Percentiles rank a stretch among this genome's conserved stretches.
Conservation (phyloP, 805 yeast species). For the Ogataea methylovora region DNA sequence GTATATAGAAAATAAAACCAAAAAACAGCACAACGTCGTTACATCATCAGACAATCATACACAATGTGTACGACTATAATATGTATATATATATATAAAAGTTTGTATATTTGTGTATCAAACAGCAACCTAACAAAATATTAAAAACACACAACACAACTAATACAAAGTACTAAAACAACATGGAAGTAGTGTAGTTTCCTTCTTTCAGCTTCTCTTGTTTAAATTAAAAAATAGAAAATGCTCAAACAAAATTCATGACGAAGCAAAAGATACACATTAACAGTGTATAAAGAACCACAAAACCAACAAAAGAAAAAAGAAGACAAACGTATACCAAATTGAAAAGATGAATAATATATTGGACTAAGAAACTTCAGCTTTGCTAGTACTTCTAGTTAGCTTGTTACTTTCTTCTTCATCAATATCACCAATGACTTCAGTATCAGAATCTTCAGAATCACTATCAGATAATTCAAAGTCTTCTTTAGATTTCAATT, state of each 20-base stretch:
- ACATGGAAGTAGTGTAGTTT: too few species aligned
- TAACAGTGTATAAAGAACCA: background rate
- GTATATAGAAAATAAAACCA: background rate
- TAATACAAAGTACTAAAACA: too few species aligned
- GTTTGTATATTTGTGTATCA: too few species aligned
- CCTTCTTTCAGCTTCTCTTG: too few species aligned
- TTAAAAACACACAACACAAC: too few species aligned
- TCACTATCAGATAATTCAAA: conserved; percentile 19
- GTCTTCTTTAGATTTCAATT: background rate
- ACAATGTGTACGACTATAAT: too few species aligned
- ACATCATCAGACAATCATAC: background rate
- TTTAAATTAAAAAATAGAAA: too few species aligned
- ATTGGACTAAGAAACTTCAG: background rate
- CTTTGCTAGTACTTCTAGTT: conserved; percentile 1
- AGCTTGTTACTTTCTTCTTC: conserved; percentile 11
- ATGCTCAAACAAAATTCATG: too few species aligned
- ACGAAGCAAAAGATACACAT: background rate
- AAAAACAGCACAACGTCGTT: conserved; percentile 1
- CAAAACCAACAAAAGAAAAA: background rate
- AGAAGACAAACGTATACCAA: background rate
- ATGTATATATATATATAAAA: too few species aligned
- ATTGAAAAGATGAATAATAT: background rate
- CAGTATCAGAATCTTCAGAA: conserved; percentile 15
- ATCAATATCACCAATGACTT: conserved; percentile 12
- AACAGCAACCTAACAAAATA: too few species aligned